Evolutionary conservation across 345 rosid species (phyloP).

Genomic region (Corymbia maculata): DNA sequence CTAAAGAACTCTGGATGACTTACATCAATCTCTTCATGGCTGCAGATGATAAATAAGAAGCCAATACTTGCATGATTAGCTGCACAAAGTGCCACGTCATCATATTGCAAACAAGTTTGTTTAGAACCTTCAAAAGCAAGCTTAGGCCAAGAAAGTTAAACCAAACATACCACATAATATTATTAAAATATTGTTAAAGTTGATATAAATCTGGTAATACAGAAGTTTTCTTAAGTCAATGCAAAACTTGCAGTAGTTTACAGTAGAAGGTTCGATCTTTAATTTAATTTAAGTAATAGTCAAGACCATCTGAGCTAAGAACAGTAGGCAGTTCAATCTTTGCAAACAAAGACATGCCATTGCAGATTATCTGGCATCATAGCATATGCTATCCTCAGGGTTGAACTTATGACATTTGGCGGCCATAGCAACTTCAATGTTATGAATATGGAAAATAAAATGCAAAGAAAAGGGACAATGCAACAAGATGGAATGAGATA

Average conservation of each 20-base stretch:
- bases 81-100: not conserved
- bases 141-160: not conserved
- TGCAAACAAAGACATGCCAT: not conserved
- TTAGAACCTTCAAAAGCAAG: not conserved
- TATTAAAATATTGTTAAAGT: not conserved
- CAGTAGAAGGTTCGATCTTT: not conserved
- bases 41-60: slow-evolving; percentile 20
- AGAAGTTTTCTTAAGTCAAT: not conserved
- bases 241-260: not conserved
- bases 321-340: not conserved
- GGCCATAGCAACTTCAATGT: not conserved
- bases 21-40: slow-evolving; percentile 91
- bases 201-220: not conserved
- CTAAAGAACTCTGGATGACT: slow-evolving; percentile 93
- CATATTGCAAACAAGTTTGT: not conserved
- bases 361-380: not conserved
- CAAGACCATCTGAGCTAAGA: not conserved
- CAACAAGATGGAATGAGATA: not conserved
- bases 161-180: not conserved
- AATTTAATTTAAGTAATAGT: not conserved
- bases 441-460: not conserved
- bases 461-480: not conserved
- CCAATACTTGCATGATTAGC: not conserved
- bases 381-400: not conserved
- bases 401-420: not conserved